Base-by-base conservation (phyloP, 2,329 filamentous ascomycete genomes). In the Alternaria hordeiaustralica region DNA sequence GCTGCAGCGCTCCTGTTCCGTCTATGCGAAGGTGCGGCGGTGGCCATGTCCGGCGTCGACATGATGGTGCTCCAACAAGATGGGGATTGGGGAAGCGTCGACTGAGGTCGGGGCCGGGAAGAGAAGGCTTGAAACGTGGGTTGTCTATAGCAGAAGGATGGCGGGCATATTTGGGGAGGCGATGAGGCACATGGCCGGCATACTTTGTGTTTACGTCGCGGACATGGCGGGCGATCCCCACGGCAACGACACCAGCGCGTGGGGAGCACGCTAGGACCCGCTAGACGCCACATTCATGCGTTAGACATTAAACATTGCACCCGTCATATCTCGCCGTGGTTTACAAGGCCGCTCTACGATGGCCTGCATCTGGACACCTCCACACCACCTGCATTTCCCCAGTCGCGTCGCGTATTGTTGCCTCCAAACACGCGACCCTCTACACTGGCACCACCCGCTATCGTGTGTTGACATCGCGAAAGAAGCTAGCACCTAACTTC, bases 1-100 rank as follows among this genome's bases (percentile, higher is more conserved):
- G 85, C 79, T 53, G 75, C 71, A 46, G 85, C 79, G 60, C 80
- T 81, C 69, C 79, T 80, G 73, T 80, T 78, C 61, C 80, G 79
- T 58, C 75, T 69, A 61, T 82, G 79, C 44, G 69, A 59, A 50
- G 71, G 71, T 53, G 66, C 66, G 33, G 49, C 20, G 30, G 49
- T 15, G 20, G 73, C 68, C 61, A 65, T 60, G 33, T 61, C 61
- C 44, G 66, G 66, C 65, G 71, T 70, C 63, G 73, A 69, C 73
- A 74, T 77, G 57, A 55, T 58, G 64, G 28, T 61, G 63, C 20
- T 45, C 57, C 55, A 66, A 60, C 20, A 61, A 62, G 26, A 60
- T 25, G 47, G 23, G 46, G 8, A 25, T 53, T 33, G 46, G 49
- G 61, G 50, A 60, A 57, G 58, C 53, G 47, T 33, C 23, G 51